phyloP scores from a whole-genome alignment of 495 filamentous ascomycete genomes.

The Penicillium subrubescens region DNA sequence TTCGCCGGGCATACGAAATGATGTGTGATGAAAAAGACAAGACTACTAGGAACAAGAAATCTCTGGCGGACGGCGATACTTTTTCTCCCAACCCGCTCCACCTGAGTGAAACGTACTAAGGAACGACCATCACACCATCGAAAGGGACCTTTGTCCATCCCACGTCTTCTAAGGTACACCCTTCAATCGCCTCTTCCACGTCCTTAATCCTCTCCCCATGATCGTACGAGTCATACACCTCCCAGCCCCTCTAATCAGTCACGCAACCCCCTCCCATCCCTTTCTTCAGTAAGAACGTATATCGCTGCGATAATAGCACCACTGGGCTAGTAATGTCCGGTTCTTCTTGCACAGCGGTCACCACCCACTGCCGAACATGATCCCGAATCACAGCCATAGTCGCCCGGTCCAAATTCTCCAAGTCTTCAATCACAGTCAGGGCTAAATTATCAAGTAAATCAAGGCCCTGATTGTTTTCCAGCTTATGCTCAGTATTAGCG shows the following conservation, averaged over 20 bases:
- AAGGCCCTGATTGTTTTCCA: constrained; percentile 20
- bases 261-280: constrained; percentile 15
- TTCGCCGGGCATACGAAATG: neutral
- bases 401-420: constrained; percentile 18
- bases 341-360: constrained; percentile 19
- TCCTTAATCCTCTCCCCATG: constrained; percentile 8
- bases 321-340: constrained; percentile 12
- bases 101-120: constrained; percentile 7
- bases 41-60: neutral
- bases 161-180: constrained; percentile 18
- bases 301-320: constrained; percentile 11
- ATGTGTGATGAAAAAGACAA: no score
- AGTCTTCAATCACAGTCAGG: constrained; percentile 26
- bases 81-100: neutral
- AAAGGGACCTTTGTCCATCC: constrained; percentile 27
- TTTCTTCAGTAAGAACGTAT: constrained; percentile 14
- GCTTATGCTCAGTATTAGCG: constrained; percentile 15
- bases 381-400: constrained; percentile 19
- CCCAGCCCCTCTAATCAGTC: constrained; percentile 23
- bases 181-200: constrained; percentile 20
- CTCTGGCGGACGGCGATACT: constrained; percentile 9
- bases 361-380: constrained; percentile 28
- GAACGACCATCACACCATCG: constrained; percentile 9
- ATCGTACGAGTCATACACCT: constrained; percentile 8
- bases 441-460: constrained; percentile 27